These are phyloP conservation scores for Aspergillus cavernicola DNA, from an alignment of 495 filamentous ascomycete genomes.

Conservation along the genomic window DNA sequence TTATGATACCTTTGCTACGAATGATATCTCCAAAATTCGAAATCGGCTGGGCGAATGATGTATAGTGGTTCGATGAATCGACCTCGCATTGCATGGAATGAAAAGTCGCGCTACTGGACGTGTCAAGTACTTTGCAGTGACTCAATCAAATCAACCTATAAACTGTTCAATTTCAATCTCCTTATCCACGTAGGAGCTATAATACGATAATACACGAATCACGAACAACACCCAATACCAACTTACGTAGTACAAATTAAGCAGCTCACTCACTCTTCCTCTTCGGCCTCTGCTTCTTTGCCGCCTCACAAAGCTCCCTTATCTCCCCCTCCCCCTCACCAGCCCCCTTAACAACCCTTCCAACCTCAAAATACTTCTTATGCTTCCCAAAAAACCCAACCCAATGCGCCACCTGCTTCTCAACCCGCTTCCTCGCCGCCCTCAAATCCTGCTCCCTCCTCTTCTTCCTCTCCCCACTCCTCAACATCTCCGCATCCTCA, in stretches of 20 bases:
- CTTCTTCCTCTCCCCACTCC: conserved; percentile 49
- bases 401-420: conserved; percentile 44
- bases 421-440: conserved; percentile 38
- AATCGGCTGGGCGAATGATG: conserved; percentile 43
- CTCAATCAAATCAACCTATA: conserved; percentile 14
- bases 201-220: too few species aligned
- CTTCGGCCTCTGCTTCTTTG: conserved; percentile 40
- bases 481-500: conserved; percentile 45
- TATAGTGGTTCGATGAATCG: conserved; percentile 32
- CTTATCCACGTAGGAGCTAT: background rate
- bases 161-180: conserved; percentile 1
- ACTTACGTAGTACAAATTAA: too few species aligned
- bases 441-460: conserved; percentile 52
- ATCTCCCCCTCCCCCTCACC: conserved; percentile 29
- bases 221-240: too few species aligned
- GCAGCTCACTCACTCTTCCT: conserved; percentile 12
- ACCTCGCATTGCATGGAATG: conserved; percentile 21
- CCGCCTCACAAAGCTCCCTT: conserved; percentile 47
- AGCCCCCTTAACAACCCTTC: conserved; percentile 48
- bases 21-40: conserved; percentile 44
- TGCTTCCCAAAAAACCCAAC: conserved; percentile 70
- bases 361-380: conserved; percentile 71
- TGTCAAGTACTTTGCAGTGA: conserved; percentile 25
- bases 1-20: conserved; percentile 36
- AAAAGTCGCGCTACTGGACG: conserved; percentile 28